Conservation (phyloP, 371 early-diverging fungal genomes). For the Dichotomocladium elegans region DNA sequence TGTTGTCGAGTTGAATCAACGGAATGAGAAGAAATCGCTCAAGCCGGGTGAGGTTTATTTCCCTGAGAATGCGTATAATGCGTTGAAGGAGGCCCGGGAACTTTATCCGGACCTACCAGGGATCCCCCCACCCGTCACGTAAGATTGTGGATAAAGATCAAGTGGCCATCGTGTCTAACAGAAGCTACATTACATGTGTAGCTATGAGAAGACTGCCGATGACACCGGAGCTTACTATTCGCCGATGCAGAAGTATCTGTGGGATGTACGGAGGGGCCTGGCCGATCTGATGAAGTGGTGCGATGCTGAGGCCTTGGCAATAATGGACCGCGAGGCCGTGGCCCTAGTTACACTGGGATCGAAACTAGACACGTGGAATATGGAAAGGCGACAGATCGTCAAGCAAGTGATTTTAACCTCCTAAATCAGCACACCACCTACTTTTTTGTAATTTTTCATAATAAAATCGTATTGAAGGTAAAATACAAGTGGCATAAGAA, state of each 20-base stretch:
- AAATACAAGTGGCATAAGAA: no score
- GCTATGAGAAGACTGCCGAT: constrained; percentile 22
- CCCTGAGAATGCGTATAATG: constrained; percentile 35
- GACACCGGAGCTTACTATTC: constrained; percentile 45
- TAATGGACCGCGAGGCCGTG: constrained; percentile 7
- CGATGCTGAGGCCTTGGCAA: constrained; percentile 6
- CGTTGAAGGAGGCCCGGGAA: constrained; percentile 34
- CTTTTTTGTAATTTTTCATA: no score
- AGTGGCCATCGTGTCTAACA: background rate
- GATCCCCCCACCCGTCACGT: constrained; percentile 32
- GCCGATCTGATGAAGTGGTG: constrained; percentile 18
- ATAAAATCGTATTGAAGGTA: no score
- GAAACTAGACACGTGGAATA: constrained; percentile 19
- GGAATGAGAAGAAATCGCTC: constrained; percentile 17
- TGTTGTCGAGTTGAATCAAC: constrained; percentile 35
- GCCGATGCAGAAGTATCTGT: constrained; percentile 44
- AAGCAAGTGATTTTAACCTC: constrained; percentile 7
- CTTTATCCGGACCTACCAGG: constrained; percentile 34
- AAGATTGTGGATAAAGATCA: constrained; percentile 1
- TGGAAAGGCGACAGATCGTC: constrained; percentile 19
- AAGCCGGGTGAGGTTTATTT: constrained; percentile 37
- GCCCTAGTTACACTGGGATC: constrained; percentile 8
- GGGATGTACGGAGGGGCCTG: constrained; percentile 35
- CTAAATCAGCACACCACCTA: no score
- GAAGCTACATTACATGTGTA: constrained; percentile 3